Evolutionary conservation across 2,329 filamentous ascomycete genomes (phyloP).

Genomic region (Beauveria sp.): DNA sequence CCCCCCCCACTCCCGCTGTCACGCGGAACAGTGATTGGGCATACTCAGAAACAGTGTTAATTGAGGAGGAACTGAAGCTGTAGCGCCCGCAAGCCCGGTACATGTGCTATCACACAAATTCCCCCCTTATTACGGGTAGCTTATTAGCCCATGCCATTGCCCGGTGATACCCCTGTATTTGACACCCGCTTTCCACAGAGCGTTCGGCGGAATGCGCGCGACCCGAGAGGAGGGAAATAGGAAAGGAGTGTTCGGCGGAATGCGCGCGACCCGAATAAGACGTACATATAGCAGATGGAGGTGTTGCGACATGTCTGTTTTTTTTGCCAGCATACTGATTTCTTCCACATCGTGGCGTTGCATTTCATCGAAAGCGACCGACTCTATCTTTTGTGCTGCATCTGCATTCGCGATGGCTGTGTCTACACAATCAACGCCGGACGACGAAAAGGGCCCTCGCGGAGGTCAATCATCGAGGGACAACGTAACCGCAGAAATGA

Average conservation of each 20-base stretch:
- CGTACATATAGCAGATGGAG: neutral
- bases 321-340: neutral
- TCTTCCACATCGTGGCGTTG: neutral
- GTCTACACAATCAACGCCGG: neutral
- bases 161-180: no score
- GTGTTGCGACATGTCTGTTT: neutral
- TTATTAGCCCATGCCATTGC: no score
- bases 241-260: neutral
- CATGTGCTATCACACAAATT: no score
- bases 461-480: neutral
- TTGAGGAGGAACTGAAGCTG: no score
- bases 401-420: neutral
- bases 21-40: no score
- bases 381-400: neutral
- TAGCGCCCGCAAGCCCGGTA: no score
- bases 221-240: neutral
- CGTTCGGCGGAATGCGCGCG: neutral
- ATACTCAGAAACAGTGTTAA: no score
- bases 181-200: neutral
- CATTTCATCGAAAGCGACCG: neutral
- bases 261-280: neutral
- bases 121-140: no score
- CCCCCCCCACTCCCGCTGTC: no score
- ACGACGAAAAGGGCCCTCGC: neutral
- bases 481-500: neutral